A percentile compares a stretch with the other conserved stretches of the same genome.
These are phyloP conservation scores for Vigna nakashimae DNA, from an alignment of 306 rosid genomes.

Conservation along the genomic window DNA sequence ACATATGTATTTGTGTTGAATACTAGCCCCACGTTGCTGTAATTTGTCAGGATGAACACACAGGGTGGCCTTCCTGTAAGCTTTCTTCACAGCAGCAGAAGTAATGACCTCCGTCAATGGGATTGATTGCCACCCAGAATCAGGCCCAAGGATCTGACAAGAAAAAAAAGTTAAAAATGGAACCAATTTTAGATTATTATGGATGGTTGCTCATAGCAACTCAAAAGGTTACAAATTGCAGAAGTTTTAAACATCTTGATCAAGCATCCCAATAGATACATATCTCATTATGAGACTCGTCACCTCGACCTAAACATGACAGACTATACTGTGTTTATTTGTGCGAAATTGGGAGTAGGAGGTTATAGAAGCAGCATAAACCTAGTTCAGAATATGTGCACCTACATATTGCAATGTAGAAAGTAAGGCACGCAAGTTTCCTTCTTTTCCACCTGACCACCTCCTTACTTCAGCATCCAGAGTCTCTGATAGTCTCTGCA, in stretches of 20 bases:
- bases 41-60: conserved; percentile 97
- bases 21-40: conserved; percentile 91
- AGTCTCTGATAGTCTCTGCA: conserved; percentile 16
- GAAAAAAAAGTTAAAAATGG: conserved; percentile 25
- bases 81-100: conserved; percentile 89
- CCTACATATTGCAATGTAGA: conserved; percentile 12
- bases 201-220: conserved; percentile 11
- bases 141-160: conserved; percentile 87
- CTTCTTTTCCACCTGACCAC: conserved; percentile 28
- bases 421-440: conserved; percentile 27
- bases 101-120: conserved; percentile 92
- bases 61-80: conserved; percentile 96
- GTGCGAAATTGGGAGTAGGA: neutral
- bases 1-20: conserved; percentile 89
- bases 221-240: conserved; percentile 28
- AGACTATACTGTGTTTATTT: neutral
- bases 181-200: neutral
- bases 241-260: neutral
- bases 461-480: conserved; percentile 25
- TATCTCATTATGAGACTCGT: neutral
- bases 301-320: neutral
- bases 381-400: neutral
- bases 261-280: neutral
- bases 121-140: conserved; percentile 89
- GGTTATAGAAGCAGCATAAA: neutral